These are phyloP conservation scores for Diaporthe sp. DNA, from an alignment of 2,329 filamentous ascomycete species.

Conservation along the genomic window DNA sequence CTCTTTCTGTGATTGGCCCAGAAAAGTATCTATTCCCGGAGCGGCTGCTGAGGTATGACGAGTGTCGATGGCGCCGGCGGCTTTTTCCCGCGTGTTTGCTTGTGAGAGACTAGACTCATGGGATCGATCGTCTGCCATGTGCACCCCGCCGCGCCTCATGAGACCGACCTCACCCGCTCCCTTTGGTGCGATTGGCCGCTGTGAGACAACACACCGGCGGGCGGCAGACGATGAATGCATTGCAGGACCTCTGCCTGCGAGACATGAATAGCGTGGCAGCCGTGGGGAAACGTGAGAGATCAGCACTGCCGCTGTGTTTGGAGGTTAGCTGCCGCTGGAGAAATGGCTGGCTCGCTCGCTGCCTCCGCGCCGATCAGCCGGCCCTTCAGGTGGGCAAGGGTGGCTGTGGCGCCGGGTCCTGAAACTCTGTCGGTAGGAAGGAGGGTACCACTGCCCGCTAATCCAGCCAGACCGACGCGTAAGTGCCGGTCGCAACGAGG, in stretches of 20 bases:
- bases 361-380: conserved; percentile 17
- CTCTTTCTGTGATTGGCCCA: neutral
- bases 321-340: conserved; percentile 9
- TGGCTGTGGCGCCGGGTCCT: conserved; percentile 18
- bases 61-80: neutral
- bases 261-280: conserved; percentile 9
- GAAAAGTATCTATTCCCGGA: neutral
- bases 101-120: conserved; percentile 19
- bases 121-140: conserved; percentile 17
- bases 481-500: conserved; percentile 5
- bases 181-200: neutral
- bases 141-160: neutral
- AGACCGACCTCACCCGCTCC: neutral
- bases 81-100: neutral
- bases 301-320: neutral
- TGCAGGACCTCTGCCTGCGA: neutral
- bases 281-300: neutral
- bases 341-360: neutral
- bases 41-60: neutral
- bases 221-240: conserved; percentile 9
- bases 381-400: conserved; percentile 19
- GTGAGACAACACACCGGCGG: conserved; percentile 5
- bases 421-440: conserved; percentile 19
- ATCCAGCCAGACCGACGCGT: conserved; percentile 3
- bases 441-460: neutral